phyloP scores from a whole-genome alignment of 1,139 yeast species.

The Taphrina flavorubra region DNA sequence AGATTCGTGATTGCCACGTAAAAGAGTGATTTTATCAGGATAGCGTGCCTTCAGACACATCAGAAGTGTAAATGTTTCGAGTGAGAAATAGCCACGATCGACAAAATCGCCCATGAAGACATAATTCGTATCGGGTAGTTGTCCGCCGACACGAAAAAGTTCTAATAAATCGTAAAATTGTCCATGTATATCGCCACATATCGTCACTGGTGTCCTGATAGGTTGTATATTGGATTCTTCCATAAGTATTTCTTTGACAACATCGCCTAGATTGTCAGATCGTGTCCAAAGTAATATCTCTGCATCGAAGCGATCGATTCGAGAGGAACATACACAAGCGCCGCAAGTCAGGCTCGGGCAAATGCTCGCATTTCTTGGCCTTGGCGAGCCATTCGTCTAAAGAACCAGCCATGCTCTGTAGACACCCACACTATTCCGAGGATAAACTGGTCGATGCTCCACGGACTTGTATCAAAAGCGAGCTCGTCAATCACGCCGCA shows the following conservation, averaged over 20 bases:
- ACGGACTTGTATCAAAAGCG: no score
- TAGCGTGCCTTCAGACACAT: constrained; percentile 85
- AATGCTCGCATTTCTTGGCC: constrained; percentile 37
- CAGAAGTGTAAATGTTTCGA: constrained; percentile 87
- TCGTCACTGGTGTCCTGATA: constrained; percentile 95
- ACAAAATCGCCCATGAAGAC: constrained; percentile 94
- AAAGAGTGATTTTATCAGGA: constrained; percentile 84
- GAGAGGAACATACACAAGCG: constrained; percentile 18
- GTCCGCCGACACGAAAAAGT: constrained; percentile 89
- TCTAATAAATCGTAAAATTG: constrained; percentile 95
- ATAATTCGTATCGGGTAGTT: constrained; percentile 83
- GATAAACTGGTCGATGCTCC: no score
- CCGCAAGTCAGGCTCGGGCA: constrained; percentile 40
- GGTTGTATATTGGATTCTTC: constrained; percentile 97
- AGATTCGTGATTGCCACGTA: constrained; percentile 92
- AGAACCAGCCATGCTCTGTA: constrained; percentile 19
- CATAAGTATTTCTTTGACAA: constrained; percentile 86
- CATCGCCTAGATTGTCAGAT: constrained; percentile 82
- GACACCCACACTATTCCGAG: no score
- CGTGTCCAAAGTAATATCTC: neutral
- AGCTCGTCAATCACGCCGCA: neutral
- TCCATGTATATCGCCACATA: constrained; percentile 98
- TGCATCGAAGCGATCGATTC: neutral
- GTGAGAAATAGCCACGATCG: constrained; percentile 91
- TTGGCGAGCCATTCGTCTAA: constrained; percentile 29